Evolutionary conservation across 352 stramenopile genomes (phyloP), one percentile per base, ranked within the genome.

Genomic region (Globisporangium acanthophoron): DNA sequence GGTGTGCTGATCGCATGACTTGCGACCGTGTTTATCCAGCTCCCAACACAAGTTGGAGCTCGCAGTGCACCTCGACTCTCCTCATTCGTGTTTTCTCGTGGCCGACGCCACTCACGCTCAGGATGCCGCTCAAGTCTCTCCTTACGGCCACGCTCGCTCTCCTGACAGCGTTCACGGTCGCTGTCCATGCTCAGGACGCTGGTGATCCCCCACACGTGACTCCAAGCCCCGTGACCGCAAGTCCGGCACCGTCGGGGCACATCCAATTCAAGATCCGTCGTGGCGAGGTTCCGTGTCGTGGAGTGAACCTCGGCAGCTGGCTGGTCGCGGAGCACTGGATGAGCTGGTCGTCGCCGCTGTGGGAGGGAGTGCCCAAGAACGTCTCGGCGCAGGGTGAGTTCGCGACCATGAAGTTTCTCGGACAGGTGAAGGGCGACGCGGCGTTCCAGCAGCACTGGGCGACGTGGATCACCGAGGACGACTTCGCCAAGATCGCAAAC

Each of bases 271-370:
- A 55, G 35, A 70, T 78, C 33, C 70, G 70, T 11, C 35, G 53
- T 7, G 65, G 70, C 35, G 54, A 62, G 2, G 48, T 65, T 3
- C 49, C 58, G 1, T 21, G 56, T 24, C 66, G 66, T 3, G 61
- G 47, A 13, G 66, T 71, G 4, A 74, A 74, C 61, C 60, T 74
- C 20, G 70, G 70, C 5, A 61, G 67, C 2, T 79, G 65, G 65
- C 58, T 73, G 15, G 56, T 73, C 1, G 62, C 57, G 3, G 67
- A 74, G 43, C 45, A 61, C 49, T 74, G 67, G 67, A 66, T 74
- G 64, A 61, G 53, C 11, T 41, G 53, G n/a, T 43, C 52, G 33
- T 56, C 61, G 11, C 21, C 54, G 18, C 56, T 69, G 3, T 71
- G 37, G 44, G n/a, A 44, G 1, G 48, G 29, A 13, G 56, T 75